These are phyloP conservation scores for Forsythia suspensa DNA, from an alignment of 257 asterid genomes.

Conservation along the genomic window DNA sequence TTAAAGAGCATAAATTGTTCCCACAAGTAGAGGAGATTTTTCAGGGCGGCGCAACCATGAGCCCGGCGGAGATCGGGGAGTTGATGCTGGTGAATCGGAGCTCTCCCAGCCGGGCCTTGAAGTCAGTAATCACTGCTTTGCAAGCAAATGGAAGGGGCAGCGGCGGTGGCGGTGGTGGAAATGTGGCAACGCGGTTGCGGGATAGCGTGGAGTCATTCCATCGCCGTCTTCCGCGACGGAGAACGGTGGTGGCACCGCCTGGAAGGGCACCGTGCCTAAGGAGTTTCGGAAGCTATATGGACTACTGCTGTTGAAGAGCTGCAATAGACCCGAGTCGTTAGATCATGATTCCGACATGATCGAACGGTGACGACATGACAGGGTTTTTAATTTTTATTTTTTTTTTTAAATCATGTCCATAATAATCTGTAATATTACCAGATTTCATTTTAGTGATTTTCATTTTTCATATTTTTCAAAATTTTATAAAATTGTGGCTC, in stretches of 20 bases:
- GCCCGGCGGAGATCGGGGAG: constrained; percentile 67
- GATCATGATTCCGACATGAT: constrained; percentile 46
- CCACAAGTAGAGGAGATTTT: constrained; percentile 64
- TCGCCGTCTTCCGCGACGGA: constrained; percentile 39
- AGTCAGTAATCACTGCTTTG: constrained; percentile 56
- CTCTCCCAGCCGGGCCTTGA: constrained; percentile 66
- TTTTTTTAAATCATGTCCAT: too few relatives aligned
- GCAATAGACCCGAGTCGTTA: constrained; percentile 50
- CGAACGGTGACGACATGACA: constrained; percentile 35
- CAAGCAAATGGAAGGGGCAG: constrained; percentile 30
- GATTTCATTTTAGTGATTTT: too few relatives aligned
- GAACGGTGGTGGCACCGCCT: constrained; percentile 41
- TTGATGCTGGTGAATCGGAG: constrained; percentile 57
- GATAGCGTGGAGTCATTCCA: constrained; percentile 39
- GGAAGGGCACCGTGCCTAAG: constrained; percentile 60
- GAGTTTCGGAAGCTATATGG: constrained; percentile 68
- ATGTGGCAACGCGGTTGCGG: constrained; percentile 23
- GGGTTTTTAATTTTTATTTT: background rate
- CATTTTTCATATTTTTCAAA: too few relatives aligned
- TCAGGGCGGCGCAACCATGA: constrained; percentile 56
- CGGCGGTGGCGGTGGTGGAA: constrained; percentile 1
- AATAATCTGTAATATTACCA: too few relatives aligned
- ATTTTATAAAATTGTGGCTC: too few relatives aligned
- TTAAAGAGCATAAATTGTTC: constrained; percentile 58
- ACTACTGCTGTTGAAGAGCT: constrained; percentile 51